Evolutionary conservation across 2,329 filamentous ascomycete genomes (phyloP).

Genomic region (Venturia nashicola): DNA sequence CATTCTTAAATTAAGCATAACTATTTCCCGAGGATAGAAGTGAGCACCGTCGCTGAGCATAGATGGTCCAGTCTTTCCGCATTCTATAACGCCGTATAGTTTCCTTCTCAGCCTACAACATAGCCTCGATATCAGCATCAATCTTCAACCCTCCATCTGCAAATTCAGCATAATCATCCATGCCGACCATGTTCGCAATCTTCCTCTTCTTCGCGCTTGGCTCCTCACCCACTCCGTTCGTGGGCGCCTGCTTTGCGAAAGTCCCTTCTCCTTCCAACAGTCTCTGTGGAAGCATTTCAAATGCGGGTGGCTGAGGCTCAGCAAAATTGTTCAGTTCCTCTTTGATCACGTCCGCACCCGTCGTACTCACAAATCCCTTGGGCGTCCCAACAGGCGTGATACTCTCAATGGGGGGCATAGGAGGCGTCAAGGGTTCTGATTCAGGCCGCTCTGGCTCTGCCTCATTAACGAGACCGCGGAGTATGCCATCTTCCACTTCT

Average conservation of each 20-base stretch:
- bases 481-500: constrained; percentile 82
- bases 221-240: constrained; percentile 17
- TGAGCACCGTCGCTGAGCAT: neutral
- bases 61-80: neutral
- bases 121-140: constrained; percentile 10
- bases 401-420: constrained; percentile 57
- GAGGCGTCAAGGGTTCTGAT: constrained; percentile 80
- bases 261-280: constrained; percentile 16
- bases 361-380: constrained; percentile 24
- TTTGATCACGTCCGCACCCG: constrained; percentile 22
- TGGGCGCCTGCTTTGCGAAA: constrained; percentile 27
- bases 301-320: constrained; percentile 2
- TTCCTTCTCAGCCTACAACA: neutral
- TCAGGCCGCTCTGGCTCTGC: constrained; percentile 60
- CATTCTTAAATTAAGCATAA: neutral
- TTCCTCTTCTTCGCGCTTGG: constrained; percentile 36
- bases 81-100: neutral
- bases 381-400: constrained; percentile 41
- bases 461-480: constrained; percentile 60
- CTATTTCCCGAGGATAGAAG: neutral
- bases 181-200: constrained; percentile 30
- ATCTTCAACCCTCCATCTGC: constrained; percentile 13
- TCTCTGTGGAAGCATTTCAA: neutral
- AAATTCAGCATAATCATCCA: constrained; percentile 32
- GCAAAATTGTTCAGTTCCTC: constrained; percentile 12